A percentile compares a stretch with the other conserved stretches of the same genome.
Conservation (phyloP, 2,329 filamentous ascomycete species). For the Colletotrichum graminicola region DNA sequence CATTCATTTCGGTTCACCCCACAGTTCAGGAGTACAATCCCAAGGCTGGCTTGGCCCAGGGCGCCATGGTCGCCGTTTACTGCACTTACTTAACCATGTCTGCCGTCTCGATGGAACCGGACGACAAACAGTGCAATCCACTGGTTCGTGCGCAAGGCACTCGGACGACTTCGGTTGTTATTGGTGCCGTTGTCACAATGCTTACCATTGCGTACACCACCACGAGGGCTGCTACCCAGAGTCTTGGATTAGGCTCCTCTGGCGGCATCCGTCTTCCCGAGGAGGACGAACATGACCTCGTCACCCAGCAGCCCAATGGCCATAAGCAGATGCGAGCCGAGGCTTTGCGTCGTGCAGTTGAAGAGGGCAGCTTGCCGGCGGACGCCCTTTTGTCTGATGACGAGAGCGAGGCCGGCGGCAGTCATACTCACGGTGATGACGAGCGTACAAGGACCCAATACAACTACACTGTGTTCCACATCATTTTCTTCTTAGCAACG, state of each 20-base stretch:
- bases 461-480: constrained; percentile 94
- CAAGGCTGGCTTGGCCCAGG: constrained; percentile 94
- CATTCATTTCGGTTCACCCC: constrained; percentile 89
- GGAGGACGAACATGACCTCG: constrained; percentile 87
- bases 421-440: constrained; percentile 79
- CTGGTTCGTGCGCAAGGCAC: constrained; percentile 87
- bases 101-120: constrained; percentile 97
- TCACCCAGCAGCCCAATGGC: constrained; percentile 83
- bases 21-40: constrained; percentile 91
- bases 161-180: constrained; percentile 88
- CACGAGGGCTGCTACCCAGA: constrained; percentile 93
- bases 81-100: constrained; percentile 99
- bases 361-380: constrained; percentile 91
- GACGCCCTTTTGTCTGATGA: constrained; percentile 85
- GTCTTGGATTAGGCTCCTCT: constrained; percentile 74
- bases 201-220: constrained; percentile 98
- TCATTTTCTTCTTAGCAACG: constrained; percentile 97
- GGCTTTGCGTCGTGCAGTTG: constrained; percentile 90
- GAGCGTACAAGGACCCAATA: constrained; percentile 93
- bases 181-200: constrained; percentile 96
- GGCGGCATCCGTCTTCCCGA: constrained; percentile 73
- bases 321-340: constrained; percentile 94
- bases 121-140: constrained; percentile 93
- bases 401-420: constrained; percentile 73
- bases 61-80: constrained; percentile 96